phyloP scores from a whole-genome alignment of 2,329 filamentous ascomycete genomes.

The Claviceps purpurea region DNA sequence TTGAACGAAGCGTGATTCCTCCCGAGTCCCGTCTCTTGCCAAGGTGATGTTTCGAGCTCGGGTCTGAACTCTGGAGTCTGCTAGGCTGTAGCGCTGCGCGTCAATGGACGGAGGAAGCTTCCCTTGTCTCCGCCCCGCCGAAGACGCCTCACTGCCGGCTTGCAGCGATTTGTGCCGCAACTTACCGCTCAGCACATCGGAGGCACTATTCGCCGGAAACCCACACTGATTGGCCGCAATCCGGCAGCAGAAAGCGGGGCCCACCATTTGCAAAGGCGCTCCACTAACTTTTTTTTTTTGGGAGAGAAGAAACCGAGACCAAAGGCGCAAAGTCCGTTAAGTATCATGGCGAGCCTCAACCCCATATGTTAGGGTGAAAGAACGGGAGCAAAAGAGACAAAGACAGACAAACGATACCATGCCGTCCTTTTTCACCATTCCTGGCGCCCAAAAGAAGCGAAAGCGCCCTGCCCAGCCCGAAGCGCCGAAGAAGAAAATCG shows the following conservation, averaged over 20 bases:
- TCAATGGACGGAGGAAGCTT: slow-evolving; percentile 14
- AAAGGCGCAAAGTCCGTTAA: not conserved
- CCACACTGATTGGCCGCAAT: slow-evolving; percentile 13
- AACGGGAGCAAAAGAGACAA: slow-evolving; percentile 3
- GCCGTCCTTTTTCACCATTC: slow-evolving; percentile 93
- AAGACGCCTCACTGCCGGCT: not conserved
- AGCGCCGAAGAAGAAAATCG: slow-evolving; percentile 45
- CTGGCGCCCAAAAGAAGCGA: slow-evolving; percentile 78
- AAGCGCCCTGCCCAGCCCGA: slow-evolving; percentile 52
- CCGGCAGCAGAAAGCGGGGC: slow-evolving; percentile 2
- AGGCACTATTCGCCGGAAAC: slow-evolving; percentile 16
- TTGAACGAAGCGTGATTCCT: not conserved
- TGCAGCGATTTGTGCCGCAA: slow-evolving; percentile 17
- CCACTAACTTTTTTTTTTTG: slow-evolving; percentile 26
- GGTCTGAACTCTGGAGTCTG: not conserved
- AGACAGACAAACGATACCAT: slow-evolving; percentile 32
- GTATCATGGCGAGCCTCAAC: not conserved
- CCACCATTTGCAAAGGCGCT: slow-evolving; percentile 14
- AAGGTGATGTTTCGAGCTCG: slow-evolving; percentile 2
- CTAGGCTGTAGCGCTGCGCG: slow-evolving; percentile 27
- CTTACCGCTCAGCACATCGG: slow-evolving; percentile 20
- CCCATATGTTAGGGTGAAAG: not conserved
- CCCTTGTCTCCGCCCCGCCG: not conserved
- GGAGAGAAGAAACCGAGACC: not conserved
- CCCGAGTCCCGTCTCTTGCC: not conserved